Evolutionary conservation across 371 early-diverging fungal species (phyloP), one percentile per base, ranked within the genome.

Genomic region (Spraguea lophii): DNA sequence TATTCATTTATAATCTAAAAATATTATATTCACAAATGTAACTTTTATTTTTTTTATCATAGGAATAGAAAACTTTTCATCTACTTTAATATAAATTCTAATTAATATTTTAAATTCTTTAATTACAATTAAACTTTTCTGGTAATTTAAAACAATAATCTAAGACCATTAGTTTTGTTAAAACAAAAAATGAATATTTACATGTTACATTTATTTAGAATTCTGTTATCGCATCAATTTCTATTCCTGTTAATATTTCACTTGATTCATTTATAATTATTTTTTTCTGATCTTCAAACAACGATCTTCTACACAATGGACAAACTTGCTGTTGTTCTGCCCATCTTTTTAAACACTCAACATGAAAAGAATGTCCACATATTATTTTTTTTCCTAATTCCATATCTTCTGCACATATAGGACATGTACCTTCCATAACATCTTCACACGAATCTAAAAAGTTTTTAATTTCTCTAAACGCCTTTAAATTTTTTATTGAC

Each of bases 311-410:
- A 73, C 97, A 97, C 1, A 93, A 89, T 0, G 97, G 97, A 61
- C 97, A 97, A 45, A 80, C 81, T 59, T 88, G 91, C 68, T 97
- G 94, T 54, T 91, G 68, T 66, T 93, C 93, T 25, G 92, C 75
- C 97, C 97, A 97, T 64, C 83, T 84, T 45, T 86, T 74, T 49
- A 97, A 72, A 66, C 97, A 97, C 42, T 78, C 80, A 49, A 88
- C 80, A 69, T 97, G 97, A 66, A 97, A 92, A 9, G 88, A 77
- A 61, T 97, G 97, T 0, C 87, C 85, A 68, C 97, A 97, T 4
- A 81, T 82, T 15, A 93, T 73, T 46, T 82, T 84, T 67, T 92
- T 93, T 2, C 59, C 68, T n/a, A 22, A 16, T 13, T 45, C 34
- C 48, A 70, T 61, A 12, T 68, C 66, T 19, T 67, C 71, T 16